Evolutionary conservation across 495 filamentous ascomycete genomes (phyloP).

Genomic region (Bryoglossum gracile): DNA sequence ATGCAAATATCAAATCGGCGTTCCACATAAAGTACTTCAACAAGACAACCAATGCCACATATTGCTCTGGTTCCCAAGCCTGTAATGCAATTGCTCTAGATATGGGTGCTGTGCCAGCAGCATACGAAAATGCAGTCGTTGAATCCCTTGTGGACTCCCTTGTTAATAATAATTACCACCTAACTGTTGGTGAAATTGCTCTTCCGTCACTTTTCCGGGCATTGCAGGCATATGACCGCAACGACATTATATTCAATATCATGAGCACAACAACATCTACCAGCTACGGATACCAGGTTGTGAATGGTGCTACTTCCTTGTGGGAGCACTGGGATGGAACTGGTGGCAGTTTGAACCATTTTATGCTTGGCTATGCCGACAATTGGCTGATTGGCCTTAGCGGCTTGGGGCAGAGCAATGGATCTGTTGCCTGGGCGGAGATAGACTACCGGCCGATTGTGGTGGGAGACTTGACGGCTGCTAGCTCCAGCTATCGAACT

Average conservation of each 20-base stretch:
- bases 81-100: background rate
- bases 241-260: background rate
- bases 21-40: background rate
- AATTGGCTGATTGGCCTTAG: background rate
- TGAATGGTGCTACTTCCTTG: background rate
- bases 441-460: background rate
- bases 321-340: slow-evolving; percentile 1
- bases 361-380: slow-evolving; percentile 1
- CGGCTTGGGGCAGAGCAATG: background rate
- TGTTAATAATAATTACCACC: background rate
- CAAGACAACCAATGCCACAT: background rate
- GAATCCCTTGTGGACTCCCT: background rate
- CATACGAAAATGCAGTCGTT: background rate
- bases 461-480: background rate
- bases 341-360: background rate
- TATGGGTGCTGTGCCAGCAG: background rate
- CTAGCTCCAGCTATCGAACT: background rate
- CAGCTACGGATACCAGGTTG: background rate
- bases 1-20: background rate
- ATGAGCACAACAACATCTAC: background rate
- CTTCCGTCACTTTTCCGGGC: background rate
- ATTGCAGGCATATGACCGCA: background rate
- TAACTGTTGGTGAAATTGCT: background rate
- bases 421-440: slow-evolving; percentile 1
- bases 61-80: background rate